phyloP scores from a whole-genome alignment of 306 rosid genomes.

The Coriaria nepalensis region DNA sequence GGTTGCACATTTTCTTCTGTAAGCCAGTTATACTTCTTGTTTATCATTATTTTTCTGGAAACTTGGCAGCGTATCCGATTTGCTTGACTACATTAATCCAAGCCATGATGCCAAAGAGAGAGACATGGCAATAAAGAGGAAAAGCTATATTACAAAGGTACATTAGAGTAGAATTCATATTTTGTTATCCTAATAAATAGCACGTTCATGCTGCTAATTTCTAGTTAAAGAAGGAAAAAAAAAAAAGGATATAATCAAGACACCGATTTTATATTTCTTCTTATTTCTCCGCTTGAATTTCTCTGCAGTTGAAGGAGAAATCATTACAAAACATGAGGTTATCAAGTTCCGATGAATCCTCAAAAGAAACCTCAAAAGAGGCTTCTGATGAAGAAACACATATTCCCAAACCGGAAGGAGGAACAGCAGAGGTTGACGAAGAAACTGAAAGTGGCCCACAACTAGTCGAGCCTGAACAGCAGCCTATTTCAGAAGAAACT shows the following conservation, averaged over 20 bases:
- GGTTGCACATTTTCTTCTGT: background rate
- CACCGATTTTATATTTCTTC: background rate
- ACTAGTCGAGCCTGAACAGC: constrained; percentile 33
- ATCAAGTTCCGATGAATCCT: constrained; percentile 54
- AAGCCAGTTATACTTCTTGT: background rate
- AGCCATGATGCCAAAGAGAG: constrained; percentile 62
- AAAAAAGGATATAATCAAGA: too few relatives aligned
- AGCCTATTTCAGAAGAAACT: constrained; percentile 27
- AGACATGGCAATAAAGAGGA: constrained; percentile 59
- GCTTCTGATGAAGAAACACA: constrained; percentile 56
- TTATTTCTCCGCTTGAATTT: constrained; percentile 20
- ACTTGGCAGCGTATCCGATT: constrained; percentile 78
- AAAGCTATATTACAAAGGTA: constrained; percentile 59
- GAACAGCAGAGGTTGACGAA: constrained; percentile 34
- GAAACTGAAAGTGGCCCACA: constrained; percentile 25
- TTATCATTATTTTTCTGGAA: constrained; percentile 6
- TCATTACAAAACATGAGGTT: constrained; percentile 33
- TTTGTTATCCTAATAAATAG: too few relatives aligned
- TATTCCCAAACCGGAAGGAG: constrained; percentile 23
- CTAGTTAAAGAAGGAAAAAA: too few relatives aligned
- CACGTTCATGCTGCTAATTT: too few relatives aligned
- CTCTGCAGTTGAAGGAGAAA: constrained; percentile 51
- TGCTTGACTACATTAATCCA: constrained; percentile 94
- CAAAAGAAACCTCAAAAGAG: constrained; percentile 61
- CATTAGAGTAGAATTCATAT: too few relatives aligned